phyloP scores from a whole-genome alignment of 2,329 filamentous ascomycete species.

The Parascedosporium putredinis region DNA sequence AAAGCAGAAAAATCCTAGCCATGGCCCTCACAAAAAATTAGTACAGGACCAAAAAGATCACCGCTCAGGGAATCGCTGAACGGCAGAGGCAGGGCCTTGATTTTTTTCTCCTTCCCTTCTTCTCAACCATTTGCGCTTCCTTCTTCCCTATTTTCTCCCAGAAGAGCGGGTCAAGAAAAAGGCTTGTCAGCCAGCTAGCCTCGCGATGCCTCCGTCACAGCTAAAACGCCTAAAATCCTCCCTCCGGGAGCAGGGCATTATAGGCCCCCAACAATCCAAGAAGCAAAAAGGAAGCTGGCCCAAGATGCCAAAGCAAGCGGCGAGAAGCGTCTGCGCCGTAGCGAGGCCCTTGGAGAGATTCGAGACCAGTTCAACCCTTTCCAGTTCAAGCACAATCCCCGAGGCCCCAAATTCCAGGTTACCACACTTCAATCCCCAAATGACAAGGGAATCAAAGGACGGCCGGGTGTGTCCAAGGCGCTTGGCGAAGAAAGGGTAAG shows the following conservation, averaged over 20 bases:
- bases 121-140: no score
- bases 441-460: slow-evolving; percentile 52
- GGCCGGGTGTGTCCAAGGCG: slow-evolving; percentile 77
- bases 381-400: slow-evolving; percentile 72
- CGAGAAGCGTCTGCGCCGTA: slow-evolving; percentile 67
- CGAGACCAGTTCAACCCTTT: slow-evolving; percentile 97
- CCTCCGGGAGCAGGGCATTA: slow-evolving; percentile 77
- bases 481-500: slow-evolving; percentile 73
- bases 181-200: slow-evolving; percentile 8
- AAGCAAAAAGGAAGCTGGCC: slow-evolving; percentile 75
- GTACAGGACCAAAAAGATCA: neutral
- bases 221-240: slow-evolving; percentile 92
- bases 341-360: slow-evolving; percentile 71
- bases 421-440: slow-evolving; percentile 53
- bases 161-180: neutral
- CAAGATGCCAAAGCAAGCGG: slow-evolving; percentile 53
- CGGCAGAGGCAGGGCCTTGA: neutral
- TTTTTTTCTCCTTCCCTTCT: no score
- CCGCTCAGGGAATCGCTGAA: no score
- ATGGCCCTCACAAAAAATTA: slow-evolving; percentile 17
- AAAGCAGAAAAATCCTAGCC: slow-evolving; percentile 2
- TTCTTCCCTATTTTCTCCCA: no score
- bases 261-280: slow-evolving; percentile 87
- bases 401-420: slow-evolving; percentile 76
- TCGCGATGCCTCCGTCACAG: slow-evolving; percentile 83